A percentile compares a stretch with the other conserved stretches of the same genome.
These are phyloP conservation scores for Blastocystis sp. DNA, from an alignment of 352 stramenopile genomes.

Conservation along the genomic window DNA sequence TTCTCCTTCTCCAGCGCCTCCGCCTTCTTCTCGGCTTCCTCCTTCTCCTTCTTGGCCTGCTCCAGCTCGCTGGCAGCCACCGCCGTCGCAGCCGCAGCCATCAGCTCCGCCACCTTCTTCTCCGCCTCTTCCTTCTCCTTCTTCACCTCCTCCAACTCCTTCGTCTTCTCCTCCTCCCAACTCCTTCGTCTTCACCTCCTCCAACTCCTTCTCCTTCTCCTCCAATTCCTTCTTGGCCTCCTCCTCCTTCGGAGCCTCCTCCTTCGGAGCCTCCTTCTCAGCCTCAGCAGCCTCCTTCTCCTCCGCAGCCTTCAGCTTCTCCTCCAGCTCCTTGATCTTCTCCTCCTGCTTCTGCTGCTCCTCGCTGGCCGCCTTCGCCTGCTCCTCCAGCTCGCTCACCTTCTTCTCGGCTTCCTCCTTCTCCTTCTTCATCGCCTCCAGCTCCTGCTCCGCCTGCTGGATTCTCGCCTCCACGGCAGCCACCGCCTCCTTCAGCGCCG, in stretches of 20 bases:
- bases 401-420: slow-evolving; percentile 40
- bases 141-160: slow-evolving; percentile 34
- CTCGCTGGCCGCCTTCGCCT: not conserved
- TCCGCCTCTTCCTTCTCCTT: not conserved
- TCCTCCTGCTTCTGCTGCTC: slow-evolving; percentile 7
- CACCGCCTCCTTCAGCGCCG: not conserved
- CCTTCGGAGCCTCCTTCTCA: slow-evolving; percentile 16
- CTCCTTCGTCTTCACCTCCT: not conserved
- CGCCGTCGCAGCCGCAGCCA: too few species aligned
- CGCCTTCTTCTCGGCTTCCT: slow-evolving; percentile 10
- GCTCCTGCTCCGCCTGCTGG: slow-evolving; percentile 40
- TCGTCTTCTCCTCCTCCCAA: not conserved
- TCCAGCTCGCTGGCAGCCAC: not conserved
- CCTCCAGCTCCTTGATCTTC: slow-evolving; percentile 31
- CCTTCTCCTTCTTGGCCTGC: not conserved
- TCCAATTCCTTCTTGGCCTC: not conserved
- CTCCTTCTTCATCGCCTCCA: slow-evolving; percentile 34
- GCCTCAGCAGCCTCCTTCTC: not conserved
- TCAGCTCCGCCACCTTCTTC: not conserved
- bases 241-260: slow-evolving; percentile 31
- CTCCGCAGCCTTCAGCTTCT: slow-evolving; percentile 18
- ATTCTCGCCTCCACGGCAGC: not conserved
- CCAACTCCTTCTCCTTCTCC: slow-evolving; percentile 2
- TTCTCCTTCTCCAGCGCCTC: slow-evolving; percentile 25
- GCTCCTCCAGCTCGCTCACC: not conserved